Evolutionary conservation across 441 rosid species (phyloP).

Genomic region (Pelargonium fulgidum): DNA sequence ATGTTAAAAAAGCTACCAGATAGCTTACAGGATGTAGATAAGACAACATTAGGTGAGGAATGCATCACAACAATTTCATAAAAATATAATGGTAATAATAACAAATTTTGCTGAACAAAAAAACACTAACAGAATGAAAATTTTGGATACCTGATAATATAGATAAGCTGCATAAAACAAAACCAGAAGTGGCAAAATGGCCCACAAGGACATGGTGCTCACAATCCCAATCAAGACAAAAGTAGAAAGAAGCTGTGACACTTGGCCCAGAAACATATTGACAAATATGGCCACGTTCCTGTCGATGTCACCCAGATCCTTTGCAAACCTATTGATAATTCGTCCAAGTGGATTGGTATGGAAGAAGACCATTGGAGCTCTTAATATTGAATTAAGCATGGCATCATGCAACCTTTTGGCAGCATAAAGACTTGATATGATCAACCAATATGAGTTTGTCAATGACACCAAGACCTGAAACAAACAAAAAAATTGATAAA

Average conservation of each 20-base stretch:
- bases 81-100: not conserved
- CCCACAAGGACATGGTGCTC: slow-evolving; percentile 98
- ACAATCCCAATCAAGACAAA: slow-evolving; percentile 84
- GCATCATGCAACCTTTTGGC: slow-evolving; percentile 86
- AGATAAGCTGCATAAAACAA: slow-evolving; percentile 87
- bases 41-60: not conserved
- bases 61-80: slow-evolving; percentile 6
- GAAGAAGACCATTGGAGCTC: slow-evolving; percentile 98
- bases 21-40: not conserved
- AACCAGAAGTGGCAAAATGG: slow-evolving; percentile 92
- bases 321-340: slow-evolving; percentile 89
- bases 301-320: slow-evolving; percentile 94
- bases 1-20: not conserved
- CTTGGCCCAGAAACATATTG: slow-evolving; percentile 77
- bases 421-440: slow-evolving; percentile 81
- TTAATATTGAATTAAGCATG: slow-evolving; percentile 75
- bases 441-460: slow-evolving; percentile 83
- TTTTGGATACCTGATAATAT: slow-evolving; percentile 75
- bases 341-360: slow-evolving; percentile 95
- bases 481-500: slow-evolving; percentile 5
- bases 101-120: not conserved
- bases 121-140: slow-evolving; percentile 11
- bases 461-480: slow-evolving; percentile 79
- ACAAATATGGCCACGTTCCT: slow-evolving; percentile 68
- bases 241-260: slow-evolving; percentile 87